These are phyloP conservation scores for Skeletonema marinoi DNA, from an alignment of 108 stramenopile genomes.

Conservation along the genomic window DNA sequence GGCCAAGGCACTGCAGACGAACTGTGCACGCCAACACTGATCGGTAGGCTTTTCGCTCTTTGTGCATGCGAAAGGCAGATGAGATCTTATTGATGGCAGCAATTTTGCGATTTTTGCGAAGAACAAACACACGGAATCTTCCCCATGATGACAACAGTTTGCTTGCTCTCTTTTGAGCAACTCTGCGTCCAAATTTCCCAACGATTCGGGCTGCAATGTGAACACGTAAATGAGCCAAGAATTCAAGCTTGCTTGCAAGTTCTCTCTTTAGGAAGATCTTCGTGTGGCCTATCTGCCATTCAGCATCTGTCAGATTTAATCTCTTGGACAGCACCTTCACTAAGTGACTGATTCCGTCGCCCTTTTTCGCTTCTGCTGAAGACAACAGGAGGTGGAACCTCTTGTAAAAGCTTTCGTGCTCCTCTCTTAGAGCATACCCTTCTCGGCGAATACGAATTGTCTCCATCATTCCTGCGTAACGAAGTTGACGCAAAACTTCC, in stretches of 20 bases:
- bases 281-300: conserved; percentile 92
- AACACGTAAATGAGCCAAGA: conserved; percentile 75
- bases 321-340: conserved; percentile 78
- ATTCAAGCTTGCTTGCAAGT: conserved; percentile 81
- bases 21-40: conserved; percentile 19
- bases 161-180: conserved; percentile 56
- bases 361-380: conserved; percentile 55
- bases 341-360: conserved; percentile 73
- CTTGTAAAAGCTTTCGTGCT: conserved; percentile 85
- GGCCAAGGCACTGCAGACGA: conserved; percentile 63
- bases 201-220: conserved; percentile 69
- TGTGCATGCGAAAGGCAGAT: conserved; percentile 53
- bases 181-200: conserved; percentile 60
- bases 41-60: conserved; percentile 33
- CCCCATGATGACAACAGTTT: conserved; percentile 65
- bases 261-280: conserved; percentile 88
- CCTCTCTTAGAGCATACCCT: conserved; percentile 91
- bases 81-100: conserved; percentile 60
- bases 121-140: conserved; percentile 62
- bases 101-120: conserved; percentile 41
- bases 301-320: conserved; percentile 76
- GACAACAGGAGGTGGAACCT: conserved; percentile 80
- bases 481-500: conserved; percentile 88
- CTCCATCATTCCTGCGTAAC: conserved; percentile 99
- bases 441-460: conserved; percentile 95